Conservation (phyloP, 2,329 filamentous ascomycete genomes). For the Sclerotinia borealis region DNA sequence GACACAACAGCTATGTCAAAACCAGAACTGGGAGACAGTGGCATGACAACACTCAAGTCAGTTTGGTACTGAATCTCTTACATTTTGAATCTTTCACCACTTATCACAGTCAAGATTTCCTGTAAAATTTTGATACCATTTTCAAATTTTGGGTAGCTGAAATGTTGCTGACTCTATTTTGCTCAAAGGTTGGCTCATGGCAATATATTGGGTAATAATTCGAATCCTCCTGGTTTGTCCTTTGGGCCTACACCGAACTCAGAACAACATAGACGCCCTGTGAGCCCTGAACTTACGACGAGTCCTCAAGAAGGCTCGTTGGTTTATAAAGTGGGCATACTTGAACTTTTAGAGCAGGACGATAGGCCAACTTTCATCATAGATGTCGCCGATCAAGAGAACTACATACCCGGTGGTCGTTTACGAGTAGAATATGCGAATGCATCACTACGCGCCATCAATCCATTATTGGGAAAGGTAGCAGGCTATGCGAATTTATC, state of each 20-base stretch:
- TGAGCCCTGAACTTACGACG: background rate
- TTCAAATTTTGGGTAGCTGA: background rate
- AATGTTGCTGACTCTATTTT: background rate
- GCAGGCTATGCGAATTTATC: constrained; percentile 25
- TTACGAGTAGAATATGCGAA: constrained; percentile 65
- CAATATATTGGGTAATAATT: constrained; percentile 39
- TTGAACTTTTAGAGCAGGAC: constrained; percentile 72
- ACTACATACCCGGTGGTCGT: constrained; percentile 43
- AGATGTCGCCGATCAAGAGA: constrained; percentile 55
- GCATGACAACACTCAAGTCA: constrained; percentile 49
- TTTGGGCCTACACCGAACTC: background rate
- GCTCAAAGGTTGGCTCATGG: constrained; percentile 1
- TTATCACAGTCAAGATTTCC: background rate
- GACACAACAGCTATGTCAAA: constrained; percentile 13
- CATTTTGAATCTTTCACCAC: background rate
- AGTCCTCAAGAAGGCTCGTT: constrained; percentile 45
- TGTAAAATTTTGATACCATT: background rate
- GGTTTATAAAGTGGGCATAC: constrained; percentile 58
- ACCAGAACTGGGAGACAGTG: constrained; percentile 18
- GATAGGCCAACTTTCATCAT: constrained; percentile 71
- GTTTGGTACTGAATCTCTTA: constrained; percentile 34
- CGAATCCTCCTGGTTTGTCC: constrained; percentile 39
- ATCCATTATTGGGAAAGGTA: constrained; percentile 27
- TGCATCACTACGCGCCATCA: constrained; percentile 50
- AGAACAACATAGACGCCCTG: background rate